Conservation (phyloP, 164 flowering plant species). For the Platanus orientalis region DNA sequence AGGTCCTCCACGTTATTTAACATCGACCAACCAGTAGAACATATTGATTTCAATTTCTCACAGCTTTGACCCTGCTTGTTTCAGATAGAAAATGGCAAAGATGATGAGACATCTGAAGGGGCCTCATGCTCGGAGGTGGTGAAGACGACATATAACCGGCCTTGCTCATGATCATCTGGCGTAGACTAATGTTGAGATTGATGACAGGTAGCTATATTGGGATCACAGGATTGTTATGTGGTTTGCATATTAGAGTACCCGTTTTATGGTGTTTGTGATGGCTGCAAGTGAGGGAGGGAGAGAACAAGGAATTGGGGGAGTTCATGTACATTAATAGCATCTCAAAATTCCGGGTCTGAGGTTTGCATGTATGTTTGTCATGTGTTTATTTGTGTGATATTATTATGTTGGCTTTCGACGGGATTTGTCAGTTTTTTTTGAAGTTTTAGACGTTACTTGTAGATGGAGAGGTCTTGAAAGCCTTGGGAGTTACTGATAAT, state of each 20-base stretch:
- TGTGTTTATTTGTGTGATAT: slow-evolving; percentile 11
- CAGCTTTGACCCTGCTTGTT: slow-evolving; percentile 13
- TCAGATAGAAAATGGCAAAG: slow-evolving; percentile 81
- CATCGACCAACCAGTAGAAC: neutral
- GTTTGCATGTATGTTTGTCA: slow-evolving; percentile 5
- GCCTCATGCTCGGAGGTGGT: neutral
- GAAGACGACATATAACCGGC: neutral
- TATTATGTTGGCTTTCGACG: slow-evolving; percentile 3
- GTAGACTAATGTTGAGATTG: slow-evolving; percentile 8
- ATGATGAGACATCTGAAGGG: slow-evolving; percentile 27
- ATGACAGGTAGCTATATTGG: neutral
- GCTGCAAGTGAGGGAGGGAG: neutral
- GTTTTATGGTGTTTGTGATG: neutral
- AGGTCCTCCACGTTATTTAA: too few species aligned
- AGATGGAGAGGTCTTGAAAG: slow-evolving; percentile 1
- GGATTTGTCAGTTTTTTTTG: neutral
- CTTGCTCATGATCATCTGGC: slow-evolving; percentile 2
- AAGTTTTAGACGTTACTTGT: neutral
- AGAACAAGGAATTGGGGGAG: neutral
- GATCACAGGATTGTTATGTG: neutral
- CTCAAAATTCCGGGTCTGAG: slow-evolving; percentile 6
- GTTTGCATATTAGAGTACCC: neutral
- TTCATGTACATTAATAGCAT: slow-evolving; percentile 9
- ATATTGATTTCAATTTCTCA: slow-evolving; percentile 1
- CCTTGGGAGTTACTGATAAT: neutral